phyloP scores from a whole-genome alignment of 2,329 filamentous ascomycete species.

The Hypoxylon sp. region DNA sequence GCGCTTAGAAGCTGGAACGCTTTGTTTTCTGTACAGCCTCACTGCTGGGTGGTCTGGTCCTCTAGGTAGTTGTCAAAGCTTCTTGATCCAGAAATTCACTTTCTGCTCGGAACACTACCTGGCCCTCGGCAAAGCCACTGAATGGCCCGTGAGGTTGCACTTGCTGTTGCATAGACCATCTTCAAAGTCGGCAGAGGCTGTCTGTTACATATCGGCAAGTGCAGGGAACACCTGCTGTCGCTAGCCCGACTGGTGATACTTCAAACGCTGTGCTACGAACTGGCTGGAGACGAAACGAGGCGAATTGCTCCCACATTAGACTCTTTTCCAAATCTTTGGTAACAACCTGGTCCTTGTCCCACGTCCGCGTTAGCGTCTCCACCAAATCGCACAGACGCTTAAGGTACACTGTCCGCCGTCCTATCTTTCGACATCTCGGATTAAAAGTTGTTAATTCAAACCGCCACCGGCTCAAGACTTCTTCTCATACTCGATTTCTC shows the following conservation, averaged over 20 bases:
- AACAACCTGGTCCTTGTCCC: slow-evolving; percentile 41
- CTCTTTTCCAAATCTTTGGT: slow-evolving; percentile 42
- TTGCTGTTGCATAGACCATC: slow-evolving; percentile 21
- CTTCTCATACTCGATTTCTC: slow-evolving; percentile 20
- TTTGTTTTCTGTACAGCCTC: slow-evolving; percentile 21
- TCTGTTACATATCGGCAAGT: slow-evolving; percentile 29
- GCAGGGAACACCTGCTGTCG: slow-evolving; percentile 19
- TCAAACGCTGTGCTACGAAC: slow-evolving; percentile 35
- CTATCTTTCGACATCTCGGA: slow-evolving; percentile 34
- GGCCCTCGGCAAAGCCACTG: slow-evolving; percentile 16
- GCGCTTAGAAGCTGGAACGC: slow-evolving; percentile 14
- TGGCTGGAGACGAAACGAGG: slow-evolving; percentile 21
- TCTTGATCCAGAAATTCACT: slow-evolving; percentile 12
- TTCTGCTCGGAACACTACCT: slow-evolving; percentile 16
- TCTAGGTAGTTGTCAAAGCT: slow-evolving; percentile 18
- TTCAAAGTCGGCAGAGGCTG: slow-evolving; percentile 23
- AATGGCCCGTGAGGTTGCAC: slow-evolving; percentile 15
- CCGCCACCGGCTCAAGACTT: slow-evolving; percentile 36
- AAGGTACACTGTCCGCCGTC: slow-evolving; percentile 37
- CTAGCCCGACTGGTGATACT: slow-evolving; percentile 35
- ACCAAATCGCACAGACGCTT: slow-evolving; percentile 40
- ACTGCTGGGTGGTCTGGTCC: slow-evolving; percentile 14
- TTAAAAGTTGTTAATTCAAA: slow-evolving; percentile 39
- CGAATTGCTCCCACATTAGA: slow-evolving; percentile 37
- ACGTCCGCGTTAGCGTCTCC: slow-evolving; percentile 42